Conservation (phyloP, 2,329 filamentous ascomycete species). For the Trichoderma endophyticum region DNA sequence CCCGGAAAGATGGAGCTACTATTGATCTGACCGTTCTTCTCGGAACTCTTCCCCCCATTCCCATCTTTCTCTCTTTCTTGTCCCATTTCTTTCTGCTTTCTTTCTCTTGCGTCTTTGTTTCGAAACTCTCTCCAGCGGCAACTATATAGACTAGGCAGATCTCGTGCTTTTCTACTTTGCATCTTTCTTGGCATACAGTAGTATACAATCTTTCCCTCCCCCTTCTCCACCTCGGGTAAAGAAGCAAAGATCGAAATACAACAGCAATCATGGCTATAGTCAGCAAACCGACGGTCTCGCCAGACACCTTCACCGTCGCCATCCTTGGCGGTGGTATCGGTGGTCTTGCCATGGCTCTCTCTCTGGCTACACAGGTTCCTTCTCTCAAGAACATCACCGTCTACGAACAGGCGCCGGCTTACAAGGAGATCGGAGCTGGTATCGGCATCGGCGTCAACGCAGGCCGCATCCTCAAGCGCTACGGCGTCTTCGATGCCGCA, state of each 20-base stretch:
- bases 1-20: slow-evolving; percentile 4
- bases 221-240: background rate
- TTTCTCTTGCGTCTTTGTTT: background rate
- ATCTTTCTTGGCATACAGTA: background rate
- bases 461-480: slow-evolving; percentile 10
- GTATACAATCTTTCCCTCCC: background rate
- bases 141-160: slow-evolving; percentile 12
- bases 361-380: background rate
- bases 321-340: slow-evolving; percentile 10
- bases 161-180: background rate
- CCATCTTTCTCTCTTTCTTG: background rate
- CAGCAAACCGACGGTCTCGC: background rate
- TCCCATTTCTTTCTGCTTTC: background rate
- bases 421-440: slow-evolving; percentile 8
- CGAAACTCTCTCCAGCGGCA: background rate
- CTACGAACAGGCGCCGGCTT: slow-evolving; percentile 8
- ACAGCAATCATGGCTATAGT: background rate
- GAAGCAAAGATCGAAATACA: background rate
- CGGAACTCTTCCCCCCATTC: slow-evolving; percentile 9
- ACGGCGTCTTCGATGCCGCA: slow-evolving; percentile 6
- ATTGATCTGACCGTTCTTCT: slow-evolving; percentile 1
- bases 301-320: slow-evolving; percentile 6
- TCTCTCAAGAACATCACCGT: slow-evolving; percentile 5
- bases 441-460: slow-evolving; percentile 15
- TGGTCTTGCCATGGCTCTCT: slow-evolving; percentile 4